phyloP scores from a whole-genome alignment of 164 flowering plant species.

The Euptelea pleiosperma region DNA sequence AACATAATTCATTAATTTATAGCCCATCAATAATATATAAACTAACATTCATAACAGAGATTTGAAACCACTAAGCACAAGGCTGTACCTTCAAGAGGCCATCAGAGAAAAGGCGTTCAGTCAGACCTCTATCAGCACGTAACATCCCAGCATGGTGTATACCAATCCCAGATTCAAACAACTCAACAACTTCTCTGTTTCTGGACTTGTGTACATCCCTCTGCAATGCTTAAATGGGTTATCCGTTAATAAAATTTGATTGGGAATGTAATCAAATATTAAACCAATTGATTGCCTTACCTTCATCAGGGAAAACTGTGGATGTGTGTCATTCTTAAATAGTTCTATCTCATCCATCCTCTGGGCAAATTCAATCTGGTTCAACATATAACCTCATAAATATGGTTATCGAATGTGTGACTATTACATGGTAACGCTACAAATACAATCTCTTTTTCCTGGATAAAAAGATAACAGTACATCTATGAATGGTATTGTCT shows the following conservation, averaged over 20 bases:
- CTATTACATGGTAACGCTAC: neutral
- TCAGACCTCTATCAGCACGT: slow-evolving; percentile 89
- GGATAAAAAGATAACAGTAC: too few species aligned
- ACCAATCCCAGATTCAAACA: slow-evolving; percentile 78
- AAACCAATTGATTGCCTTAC: slow-evolving; percentile 27
- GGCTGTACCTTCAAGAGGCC: slow-evolving; percentile 74
- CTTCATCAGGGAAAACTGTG: slow-evolving; percentile 63
- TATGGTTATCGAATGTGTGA: neutral
- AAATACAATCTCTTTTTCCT: neutral
- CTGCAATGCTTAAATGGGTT: slow-evolving; percentile 40
- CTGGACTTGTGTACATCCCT: slow-evolving; percentile 88
- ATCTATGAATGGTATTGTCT: too few species aligned
- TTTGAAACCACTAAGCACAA: neutral
- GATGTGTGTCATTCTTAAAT: slow-evolving; percentile 64
- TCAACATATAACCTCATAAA: slow-evolving; percentile 9
- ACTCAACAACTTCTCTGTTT: slow-evolving; percentile 78
- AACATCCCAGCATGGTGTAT: slow-evolving; percentile 99
- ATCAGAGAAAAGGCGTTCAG: slow-evolving; percentile 91
- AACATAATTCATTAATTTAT: too few species aligned
- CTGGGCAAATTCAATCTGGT: slow-evolving; percentile 76
- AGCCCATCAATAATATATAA: too few species aligned
- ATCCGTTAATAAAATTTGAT: neutral
- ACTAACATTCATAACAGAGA: too few species aligned
- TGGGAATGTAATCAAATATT: neutral
- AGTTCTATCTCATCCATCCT: slow-evolving; percentile 54